A percentile compares a stretch with the other conserved stretches of the same genome.
phyloP scores from a whole-genome alignment of 129 eudicot species.

The Escallonia herrerae region DNA sequence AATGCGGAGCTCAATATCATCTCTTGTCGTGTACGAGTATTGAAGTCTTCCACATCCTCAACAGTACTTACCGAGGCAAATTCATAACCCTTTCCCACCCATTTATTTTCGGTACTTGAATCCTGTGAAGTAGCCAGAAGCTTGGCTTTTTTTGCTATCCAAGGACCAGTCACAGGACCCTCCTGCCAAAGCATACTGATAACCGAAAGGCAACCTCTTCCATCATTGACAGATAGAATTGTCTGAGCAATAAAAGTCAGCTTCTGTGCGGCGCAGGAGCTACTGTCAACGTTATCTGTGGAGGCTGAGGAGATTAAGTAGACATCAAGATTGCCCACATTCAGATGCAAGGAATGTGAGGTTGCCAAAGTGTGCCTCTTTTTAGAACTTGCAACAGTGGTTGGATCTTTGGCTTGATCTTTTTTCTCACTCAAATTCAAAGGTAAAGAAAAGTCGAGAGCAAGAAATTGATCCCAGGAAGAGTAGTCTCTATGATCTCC shows the following conservation, averaged over 20 bases:
- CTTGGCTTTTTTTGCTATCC: slow-evolving; percentile 65
- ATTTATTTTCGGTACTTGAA: slow-evolving; percentile 28
- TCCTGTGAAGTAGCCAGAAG: slow-evolving; percentile 67
- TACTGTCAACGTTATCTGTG: slow-evolving; percentile 21
- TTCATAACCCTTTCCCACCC: slow-evolving; percentile 43
- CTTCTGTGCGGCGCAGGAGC: slow-evolving; percentile 11
- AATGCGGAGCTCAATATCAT: slow-evolving; percentile 54
- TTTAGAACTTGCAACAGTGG: slow-evolving; percentile 12
- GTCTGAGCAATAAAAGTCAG: slow-evolving; percentile 30
- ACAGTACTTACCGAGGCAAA: slow-evolving; percentile 62
- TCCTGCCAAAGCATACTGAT: slow-evolving; percentile 74
- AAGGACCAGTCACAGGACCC: slow-evolving; percentile 57
- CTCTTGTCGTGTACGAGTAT: slow-evolving; percentile 44
- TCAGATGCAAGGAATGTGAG: slow-evolving; percentile 47
- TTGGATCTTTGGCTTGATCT: slow-evolving; percentile 17
- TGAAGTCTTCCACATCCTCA: slow-evolving; percentile 44
- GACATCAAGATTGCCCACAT: slow-evolving; percentile 42
- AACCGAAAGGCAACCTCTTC: slow-evolving; percentile 30
- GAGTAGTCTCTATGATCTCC: slow-evolving; percentile 33
- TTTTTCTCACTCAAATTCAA: slow-evolving; percentile 27
- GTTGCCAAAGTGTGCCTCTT: slow-evolving; percentile 27
- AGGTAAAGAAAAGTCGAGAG: slow-evolving; percentile 54
- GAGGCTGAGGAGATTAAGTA: slow-evolving; percentile 34
- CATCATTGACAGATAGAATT: slow-evolving; percentile 38
- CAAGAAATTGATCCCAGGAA: slow-evolving; percentile 67